Evolutionary conservation across 345 rosid genomes (phyloP).

Genomic region (Brassica cretica): DNA sequence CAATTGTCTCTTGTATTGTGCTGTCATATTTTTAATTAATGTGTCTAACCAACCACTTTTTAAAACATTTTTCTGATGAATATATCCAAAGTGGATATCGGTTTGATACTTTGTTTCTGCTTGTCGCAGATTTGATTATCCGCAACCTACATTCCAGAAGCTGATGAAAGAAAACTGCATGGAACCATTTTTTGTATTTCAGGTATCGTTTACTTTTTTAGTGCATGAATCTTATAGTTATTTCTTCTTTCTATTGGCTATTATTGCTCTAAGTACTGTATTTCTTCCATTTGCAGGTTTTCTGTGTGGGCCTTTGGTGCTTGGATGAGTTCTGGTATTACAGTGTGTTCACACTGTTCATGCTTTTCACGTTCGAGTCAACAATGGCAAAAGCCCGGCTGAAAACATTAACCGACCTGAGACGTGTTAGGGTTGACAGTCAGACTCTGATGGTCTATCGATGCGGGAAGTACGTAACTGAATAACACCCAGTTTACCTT

Average conservation of each 20-base stretch:
- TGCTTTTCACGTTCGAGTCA: slow-evolving; percentile 99
- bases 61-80: slow-evolving; percentile 27
- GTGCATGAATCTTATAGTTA: background rate
- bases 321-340: slow-evolving; percentile 99
- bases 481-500: slow-evolving; percentile 1
- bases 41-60: slow-evolving; percentile 38
- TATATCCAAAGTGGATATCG: background rate
- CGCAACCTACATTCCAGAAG: slow-evolving; percentile 96
- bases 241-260: background rate
- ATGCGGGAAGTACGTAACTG: slow-evolving; percentile 75
- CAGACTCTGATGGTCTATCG: slow-evolving; percentile 93
- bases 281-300: slow-evolving; percentile 58
- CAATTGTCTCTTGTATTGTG: background rate
- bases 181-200: slow-evolving; percentile 99
- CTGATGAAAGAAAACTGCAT: slow-evolving; percentile 96
- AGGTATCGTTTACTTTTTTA: slow-evolving; percentile 63
- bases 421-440: slow-evolving; percentile 92
- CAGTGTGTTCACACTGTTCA: slow-evolving; percentile 97
- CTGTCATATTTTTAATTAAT: background rate
- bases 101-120: slow-evolving; percentile 28
- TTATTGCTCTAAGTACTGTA: slow-evolving; percentile 9
- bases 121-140: slow-evolving; percentile 90
- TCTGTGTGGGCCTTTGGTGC: slow-evolving; percentile 99
- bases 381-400: slow-evolving; percentile 98
- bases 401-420: slow-evolving; percentile 87